phyloP scores from a whole-genome alignment of 1,284 basidiomycete genomes.

The Ceratobasidium sp. region DNA sequence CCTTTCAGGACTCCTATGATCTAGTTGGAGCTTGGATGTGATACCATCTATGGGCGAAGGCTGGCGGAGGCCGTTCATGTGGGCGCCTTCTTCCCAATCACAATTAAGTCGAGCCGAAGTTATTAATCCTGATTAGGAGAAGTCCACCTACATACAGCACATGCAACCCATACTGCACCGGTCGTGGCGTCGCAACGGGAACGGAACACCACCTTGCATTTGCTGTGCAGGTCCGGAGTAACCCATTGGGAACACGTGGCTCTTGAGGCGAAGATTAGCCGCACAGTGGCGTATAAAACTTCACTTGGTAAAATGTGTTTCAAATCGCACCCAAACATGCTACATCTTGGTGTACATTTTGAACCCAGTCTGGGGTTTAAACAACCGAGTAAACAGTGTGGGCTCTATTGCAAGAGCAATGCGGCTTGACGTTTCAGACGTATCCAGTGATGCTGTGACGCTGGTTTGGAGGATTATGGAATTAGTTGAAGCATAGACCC shows the following conservation, averaged over 20 bases:
- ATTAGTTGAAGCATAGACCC: background rate
- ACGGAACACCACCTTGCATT: background rate
- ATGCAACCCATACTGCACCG: background rate
- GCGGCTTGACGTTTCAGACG: background rate
- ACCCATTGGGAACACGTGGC: background rate
- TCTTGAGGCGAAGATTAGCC: background rate
- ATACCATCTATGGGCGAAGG: background rate
- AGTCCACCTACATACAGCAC: conserved; percentile 2
- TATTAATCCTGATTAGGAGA: background rate
- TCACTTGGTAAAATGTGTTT: background rate
- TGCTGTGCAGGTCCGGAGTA: background rate
- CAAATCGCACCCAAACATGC: background rate
- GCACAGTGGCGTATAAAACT: conserved; percentile 12
- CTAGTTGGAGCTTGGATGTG: background rate
- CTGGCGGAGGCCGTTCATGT: background rate
- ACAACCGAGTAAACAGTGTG: background rate
- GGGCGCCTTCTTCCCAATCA: background rate
- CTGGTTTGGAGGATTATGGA: background rate
- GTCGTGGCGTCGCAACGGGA: background rate
- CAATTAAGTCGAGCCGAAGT: background rate
- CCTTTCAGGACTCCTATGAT: background rate
- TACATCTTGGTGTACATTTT: background rate
- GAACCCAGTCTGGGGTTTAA: background rate
- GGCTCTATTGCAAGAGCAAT: background rate
- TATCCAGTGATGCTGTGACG: background rate